Evolutionary conservation across 139 green algal genomes (phyloP).

Genomic region (Coccomyxa sp.): DNA sequence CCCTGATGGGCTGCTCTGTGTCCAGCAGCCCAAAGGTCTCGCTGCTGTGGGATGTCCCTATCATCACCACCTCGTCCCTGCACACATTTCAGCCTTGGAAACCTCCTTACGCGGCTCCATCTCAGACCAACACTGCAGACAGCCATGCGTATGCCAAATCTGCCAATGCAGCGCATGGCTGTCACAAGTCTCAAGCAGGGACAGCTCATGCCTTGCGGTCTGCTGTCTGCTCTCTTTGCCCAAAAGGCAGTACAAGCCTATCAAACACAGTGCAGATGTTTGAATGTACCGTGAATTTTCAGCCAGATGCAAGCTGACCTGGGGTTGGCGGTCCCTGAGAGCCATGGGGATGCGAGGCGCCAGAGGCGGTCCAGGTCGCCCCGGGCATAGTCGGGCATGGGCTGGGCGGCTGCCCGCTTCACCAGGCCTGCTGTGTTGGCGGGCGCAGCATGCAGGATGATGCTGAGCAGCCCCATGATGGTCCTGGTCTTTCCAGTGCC

Average conservation of each 20-base stretch:
- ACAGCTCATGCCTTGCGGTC: neutral
- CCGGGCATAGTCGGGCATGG: neutral
- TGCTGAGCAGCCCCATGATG: slow-evolving; percentile 80
- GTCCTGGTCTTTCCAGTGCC: slow-evolving; percentile 92
- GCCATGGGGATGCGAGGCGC: slow-evolving; percentile 32
- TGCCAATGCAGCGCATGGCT: too few relatives aligned
- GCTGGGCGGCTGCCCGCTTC: neutral
- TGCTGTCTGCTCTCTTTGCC: neutral
- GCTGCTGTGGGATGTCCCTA: slow-evolving; percentile 11
- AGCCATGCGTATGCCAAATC: neutral
- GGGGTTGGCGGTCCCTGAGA: slow-evolving; percentile 31
- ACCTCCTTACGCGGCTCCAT: too few relatives aligned
- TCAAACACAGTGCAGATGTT: neutral
- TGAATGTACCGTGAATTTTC: neutral
- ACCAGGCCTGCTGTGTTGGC: slow-evolving; percentile 24
- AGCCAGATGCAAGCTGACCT: slow-evolving; percentile 9
- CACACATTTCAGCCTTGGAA: neutral
- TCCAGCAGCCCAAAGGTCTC: slow-evolving; percentile 36
- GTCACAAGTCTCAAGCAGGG: too few relatives aligned
- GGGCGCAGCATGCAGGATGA: slow-evolving; percentile 79
- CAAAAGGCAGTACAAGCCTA: neutral
- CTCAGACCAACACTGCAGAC: too few relatives aligned
- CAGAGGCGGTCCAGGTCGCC: slow-evolving; percentile 8
- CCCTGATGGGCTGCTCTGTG: slow-evolving; percentile 17
- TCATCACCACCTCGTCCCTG: slow-evolving; percentile 27